Evolutionary conservation across 768 basidiomycete genomes (phyloP).

Genomic region (Psilocybe sp.): DNA sequence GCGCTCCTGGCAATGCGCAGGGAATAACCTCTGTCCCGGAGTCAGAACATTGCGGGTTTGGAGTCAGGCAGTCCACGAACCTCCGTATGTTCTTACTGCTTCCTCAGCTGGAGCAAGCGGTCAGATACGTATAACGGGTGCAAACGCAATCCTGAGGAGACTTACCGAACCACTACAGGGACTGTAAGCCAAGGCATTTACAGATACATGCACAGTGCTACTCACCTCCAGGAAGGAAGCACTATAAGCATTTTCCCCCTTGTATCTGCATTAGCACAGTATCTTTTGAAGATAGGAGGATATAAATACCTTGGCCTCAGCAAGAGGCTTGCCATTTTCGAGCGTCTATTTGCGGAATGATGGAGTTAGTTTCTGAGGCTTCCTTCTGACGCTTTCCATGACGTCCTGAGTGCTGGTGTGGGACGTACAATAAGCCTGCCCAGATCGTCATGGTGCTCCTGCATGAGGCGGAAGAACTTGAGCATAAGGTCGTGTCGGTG

Average conservation of each 20-base stretch:
- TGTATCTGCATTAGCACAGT: slow-evolving; percentile 2
- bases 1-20: slow-evolving; percentile 59
- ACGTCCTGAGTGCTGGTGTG: slow-evolving; percentile 17
- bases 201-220: neutral
- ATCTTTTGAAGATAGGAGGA: neutral
- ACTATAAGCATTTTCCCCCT: slow-evolving; percentile 85
- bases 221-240: slow-evolving; percentile 80
- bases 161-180: slow-evolving; percentile 76
- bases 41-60: neutral
- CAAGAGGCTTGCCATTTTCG: slow-evolving; percentile 93
- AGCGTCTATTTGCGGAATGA: slow-evolving; percentile 54
- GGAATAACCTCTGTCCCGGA: slow-evolving; percentile 72
- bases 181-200: slow-evolving; percentile 1
- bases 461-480: slow-evolving; percentile 78
- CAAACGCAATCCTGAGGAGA: slow-evolving; percentile 1
- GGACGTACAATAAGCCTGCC: slow-evolving; percentile 75
- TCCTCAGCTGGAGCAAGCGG: slow-evolving; percentile 66
- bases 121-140: slow-evolving; percentile 3
- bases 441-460: slow-evolving; percentile 83
- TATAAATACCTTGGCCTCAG: slow-evolving; percentile 67
- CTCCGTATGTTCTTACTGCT: slow-evolving; percentile 88
- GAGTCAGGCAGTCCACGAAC: slow-evolving; percentile 31
- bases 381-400: slow-evolving; percentile 15
- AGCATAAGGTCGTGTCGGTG: slow-evolving; percentile 80
- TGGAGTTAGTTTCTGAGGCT: slow-evolving; percentile 2